A percentile compares a stretch with the other conserved stretches of the same genome.
Evolutionary conservation across 495 filamentous ascomycete genomes (phyloP).

Genomic region (Staphylotrichum longicolle): DNA sequence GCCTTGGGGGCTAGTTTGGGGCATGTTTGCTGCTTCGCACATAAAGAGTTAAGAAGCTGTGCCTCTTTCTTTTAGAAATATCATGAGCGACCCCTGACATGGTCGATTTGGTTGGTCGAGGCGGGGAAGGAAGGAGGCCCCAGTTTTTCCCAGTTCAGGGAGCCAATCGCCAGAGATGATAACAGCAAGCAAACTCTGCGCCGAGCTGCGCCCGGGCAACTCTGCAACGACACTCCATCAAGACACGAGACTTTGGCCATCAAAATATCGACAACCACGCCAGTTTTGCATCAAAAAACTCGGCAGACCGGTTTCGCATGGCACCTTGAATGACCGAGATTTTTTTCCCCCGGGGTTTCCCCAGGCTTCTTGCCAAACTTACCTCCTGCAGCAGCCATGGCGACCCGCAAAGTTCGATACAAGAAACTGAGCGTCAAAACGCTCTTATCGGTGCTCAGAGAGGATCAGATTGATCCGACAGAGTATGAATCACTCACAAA

Average conservation of each 20-base stretch:
- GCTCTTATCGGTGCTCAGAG: conserved; percentile 76
- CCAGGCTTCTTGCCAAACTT: conserved; percentile 42
- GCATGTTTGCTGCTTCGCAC: too few species aligned
- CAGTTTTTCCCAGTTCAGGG: conserved; percentile 15
- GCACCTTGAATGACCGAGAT: conserved; percentile 47
- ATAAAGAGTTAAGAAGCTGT: too few species aligned
- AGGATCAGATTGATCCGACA: conserved; percentile 82
- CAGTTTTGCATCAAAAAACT: conserved; percentile 55
- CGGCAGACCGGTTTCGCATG: conserved; percentile 56
- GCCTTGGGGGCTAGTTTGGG: too few species aligned
- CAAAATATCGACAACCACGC: conserved; percentile 55
- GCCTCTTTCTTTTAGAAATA: too few species aligned
- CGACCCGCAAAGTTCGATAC: conserved; percentile 71
- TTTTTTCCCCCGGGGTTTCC: conserved; percentile 50
- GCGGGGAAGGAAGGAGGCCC: conserved; percentile 19
- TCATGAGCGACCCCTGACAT: too few species aligned
- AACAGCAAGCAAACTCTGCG: conserved; percentile 44
- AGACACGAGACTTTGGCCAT: conserved; percentile 53
- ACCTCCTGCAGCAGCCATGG: conserved; percentile 55
- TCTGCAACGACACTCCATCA: conserved; percentile 67
- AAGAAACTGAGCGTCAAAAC: conserved; percentile 91
- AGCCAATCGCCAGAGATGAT: conserved; percentile 36
- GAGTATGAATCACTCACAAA: conserved; percentile 56
- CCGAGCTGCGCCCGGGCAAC: conserved; percentile 34
- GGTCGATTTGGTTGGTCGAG: too few species aligned